Evolutionary conservation across 2,329 filamentous ascomycete species (phyloP).

Genomic region (Botrytis porri): DNA sequence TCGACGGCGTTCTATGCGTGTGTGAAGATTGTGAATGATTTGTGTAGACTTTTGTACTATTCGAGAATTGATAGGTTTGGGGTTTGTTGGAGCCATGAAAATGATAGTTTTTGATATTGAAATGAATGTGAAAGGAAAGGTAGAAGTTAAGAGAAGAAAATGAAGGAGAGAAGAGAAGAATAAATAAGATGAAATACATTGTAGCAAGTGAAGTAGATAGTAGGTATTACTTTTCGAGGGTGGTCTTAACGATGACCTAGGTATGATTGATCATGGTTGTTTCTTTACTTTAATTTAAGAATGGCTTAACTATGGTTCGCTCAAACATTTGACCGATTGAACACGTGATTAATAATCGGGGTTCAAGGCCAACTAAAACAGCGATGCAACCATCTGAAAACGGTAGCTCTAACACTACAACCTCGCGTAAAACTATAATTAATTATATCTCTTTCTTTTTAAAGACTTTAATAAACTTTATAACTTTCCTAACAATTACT

Average conservation of each 20-base stretch:
- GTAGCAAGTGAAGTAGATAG: too few relatives aligned
- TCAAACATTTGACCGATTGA: background rate
- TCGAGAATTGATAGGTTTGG: background rate
- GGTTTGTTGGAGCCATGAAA: background rate
- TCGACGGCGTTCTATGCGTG: constrained; percentile 22
- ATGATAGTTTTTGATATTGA: background rate
- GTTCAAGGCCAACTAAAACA: background rate
- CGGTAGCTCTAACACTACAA: too few relatives aligned
- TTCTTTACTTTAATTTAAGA: too few relatives aligned
- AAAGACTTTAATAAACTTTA: too few relatives aligned
- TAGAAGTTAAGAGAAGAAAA: background rate
- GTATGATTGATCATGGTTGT: too few relatives aligned
- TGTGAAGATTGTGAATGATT: constrained; percentile 11
- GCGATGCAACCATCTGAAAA: background rate
- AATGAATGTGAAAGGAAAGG: background rate
- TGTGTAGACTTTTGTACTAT: background rate
- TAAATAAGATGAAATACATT: too few relatives aligned
- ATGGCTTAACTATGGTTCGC: background rate
- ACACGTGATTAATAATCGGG: background rate
- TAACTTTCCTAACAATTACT: too few relatives aligned
- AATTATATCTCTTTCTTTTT: too few relatives aligned
- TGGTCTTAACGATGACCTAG: too few relatives aligned
- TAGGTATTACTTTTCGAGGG: too few relatives aligned
- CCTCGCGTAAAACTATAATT: too few relatives aligned
- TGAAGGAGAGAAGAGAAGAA: background rate